These are phyloP conservation scores for Ophiostoma pallidulum DNA, from an alignment of 2,329 filamentous ascomycete genomes.

Conservation along the genomic window DNA sequence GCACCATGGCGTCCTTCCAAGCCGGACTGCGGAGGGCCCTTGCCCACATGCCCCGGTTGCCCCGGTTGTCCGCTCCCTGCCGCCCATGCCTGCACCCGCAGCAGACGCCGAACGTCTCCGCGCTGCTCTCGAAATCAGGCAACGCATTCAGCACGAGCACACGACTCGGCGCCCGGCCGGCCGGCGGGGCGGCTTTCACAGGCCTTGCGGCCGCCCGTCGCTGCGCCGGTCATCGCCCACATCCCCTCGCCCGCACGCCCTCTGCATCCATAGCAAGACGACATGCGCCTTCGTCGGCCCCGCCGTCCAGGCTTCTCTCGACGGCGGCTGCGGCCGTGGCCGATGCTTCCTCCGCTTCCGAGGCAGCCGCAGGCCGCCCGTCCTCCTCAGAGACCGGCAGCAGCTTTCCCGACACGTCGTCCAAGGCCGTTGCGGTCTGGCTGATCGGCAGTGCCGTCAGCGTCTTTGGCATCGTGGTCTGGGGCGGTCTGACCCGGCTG, in stretches of 20 bases:
- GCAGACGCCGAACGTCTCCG: not conserved
- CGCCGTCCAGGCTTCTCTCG: not conserved
- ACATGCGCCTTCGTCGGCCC: not conserved
- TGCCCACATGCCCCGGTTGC: conserved; percentile 21
- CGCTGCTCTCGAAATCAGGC: not conserved
- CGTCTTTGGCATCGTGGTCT: conserved; percentile 94
- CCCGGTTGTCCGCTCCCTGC: conserved; percentile 36
- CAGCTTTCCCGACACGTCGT: conserved; percentile 51
- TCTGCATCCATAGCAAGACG: not conserved
- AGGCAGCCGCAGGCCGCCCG: conserved; percentile 10
- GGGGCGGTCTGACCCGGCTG: conserved; percentile 83
- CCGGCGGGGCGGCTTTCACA: not conserved
- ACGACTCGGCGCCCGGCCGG: not conserved
- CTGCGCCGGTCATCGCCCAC: not conserved
- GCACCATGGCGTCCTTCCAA: conserved; percentile 23
- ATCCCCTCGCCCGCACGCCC: not conserved
- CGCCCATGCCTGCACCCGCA: conserved; percentile 36
- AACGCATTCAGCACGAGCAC: conserved; percentile 1
- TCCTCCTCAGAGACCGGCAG: conserved; percentile 25
- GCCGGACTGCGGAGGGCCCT: conserved; percentile 22
- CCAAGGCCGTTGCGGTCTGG: conserved; percentile 81
- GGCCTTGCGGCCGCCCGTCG: not conserved
- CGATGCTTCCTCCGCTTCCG: conserved; percentile 14
- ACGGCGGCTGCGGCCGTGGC: conserved; percentile 6
- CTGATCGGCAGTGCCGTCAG: conserved; percentile 81